Conservation (phyloP, 106 monocot genomes). For the Allium sativum region DNA sequence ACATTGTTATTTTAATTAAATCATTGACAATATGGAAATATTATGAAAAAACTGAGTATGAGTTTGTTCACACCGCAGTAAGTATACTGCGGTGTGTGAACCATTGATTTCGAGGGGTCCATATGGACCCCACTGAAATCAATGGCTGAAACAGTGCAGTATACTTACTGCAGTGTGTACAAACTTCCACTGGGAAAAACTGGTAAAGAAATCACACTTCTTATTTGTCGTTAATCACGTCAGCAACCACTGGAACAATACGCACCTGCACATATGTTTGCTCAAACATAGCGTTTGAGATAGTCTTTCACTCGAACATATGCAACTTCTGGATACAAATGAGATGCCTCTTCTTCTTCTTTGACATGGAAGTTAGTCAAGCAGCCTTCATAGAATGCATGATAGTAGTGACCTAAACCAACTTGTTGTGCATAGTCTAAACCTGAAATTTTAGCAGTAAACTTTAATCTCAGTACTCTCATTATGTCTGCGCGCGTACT, state of each 20-base stretch:
- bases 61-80: no score
- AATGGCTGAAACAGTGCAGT: no score
- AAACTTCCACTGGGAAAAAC: constrained; percentile 37
- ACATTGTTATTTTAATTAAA: no score
- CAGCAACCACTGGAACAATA: neutral
- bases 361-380: constrained; percentile 50
- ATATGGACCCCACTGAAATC: no score
- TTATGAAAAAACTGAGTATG: no score
- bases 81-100: no score
- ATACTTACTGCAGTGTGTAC: no score
- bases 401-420: constrained; percentile 43
- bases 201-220: neutral
- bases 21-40: no score
- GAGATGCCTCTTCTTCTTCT: constrained; percentile 33
- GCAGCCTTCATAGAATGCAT: constrained; percentile 50
- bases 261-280: neutral
- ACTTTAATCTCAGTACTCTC: no score
- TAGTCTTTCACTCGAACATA: constrained; percentile 50
- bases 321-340: constrained; percentile 46
- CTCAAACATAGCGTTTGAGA: constrained; percentile 36
- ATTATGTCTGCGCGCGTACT: no score
- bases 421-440: constrained; percentile 33
- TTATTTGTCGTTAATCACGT: neutral
- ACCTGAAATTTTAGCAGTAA: constrained; percentile 15
- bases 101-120: no score